Conservation (phyloP, 495 filamentous ascomycete species). For the Talaromyces wortmannii region DNA sequence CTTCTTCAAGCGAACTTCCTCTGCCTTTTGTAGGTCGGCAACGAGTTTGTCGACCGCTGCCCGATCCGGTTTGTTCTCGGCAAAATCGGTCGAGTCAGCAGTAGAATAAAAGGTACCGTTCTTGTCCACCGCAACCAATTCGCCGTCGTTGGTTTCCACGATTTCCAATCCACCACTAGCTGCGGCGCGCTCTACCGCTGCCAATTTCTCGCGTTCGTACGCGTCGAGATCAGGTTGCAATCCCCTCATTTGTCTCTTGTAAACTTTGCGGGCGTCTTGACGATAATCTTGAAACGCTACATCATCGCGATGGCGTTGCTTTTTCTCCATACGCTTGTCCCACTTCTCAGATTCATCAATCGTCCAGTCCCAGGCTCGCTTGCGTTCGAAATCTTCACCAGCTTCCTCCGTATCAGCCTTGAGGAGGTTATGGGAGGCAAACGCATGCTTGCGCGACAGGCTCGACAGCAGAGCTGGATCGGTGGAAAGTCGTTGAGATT, state of each 20-base stretch:
- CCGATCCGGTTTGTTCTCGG: conserved; percentile 81
- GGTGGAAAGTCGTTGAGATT: conserved; percentile 70
- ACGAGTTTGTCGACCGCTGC: conserved; percentile 88
- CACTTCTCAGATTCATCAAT: conserved; percentile 87
- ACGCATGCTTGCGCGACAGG: conserved; percentile 71
- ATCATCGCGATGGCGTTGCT: conserved; percentile 72
- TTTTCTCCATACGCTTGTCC: conserved; percentile 86
- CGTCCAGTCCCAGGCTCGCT: conserved; percentile 98
- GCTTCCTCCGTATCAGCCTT: conserved; percentile 81
- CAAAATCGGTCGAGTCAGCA: conserved; percentile 71
- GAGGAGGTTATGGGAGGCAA: conserved; percentile 86
- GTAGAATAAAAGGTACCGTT: conserved; percentile 86
- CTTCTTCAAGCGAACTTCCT: conserved; percentile 79
- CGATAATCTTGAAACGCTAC: conserved; percentile 88
- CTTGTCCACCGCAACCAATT: conserved; percentile 88
- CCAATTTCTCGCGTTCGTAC: conserved; percentile 81
- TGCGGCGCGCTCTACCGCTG: conserved; percentile 77
- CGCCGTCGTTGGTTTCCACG: conserved; percentile 88
- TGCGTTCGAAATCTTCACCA: conserved; percentile 93
- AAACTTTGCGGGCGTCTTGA: conserved; percentile 81
- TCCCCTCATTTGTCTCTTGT: conserved; percentile 82
- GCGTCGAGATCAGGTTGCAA: conserved; percentile 62
- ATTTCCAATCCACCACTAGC: conserved; percentile 76
- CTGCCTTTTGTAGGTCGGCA: conserved; percentile 76
- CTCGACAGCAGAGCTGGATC: conserved; percentile 68